Conservation (phyloP, 2,329 filamentous ascomycete genomes). For the Aspergillus sp. region DNA sequence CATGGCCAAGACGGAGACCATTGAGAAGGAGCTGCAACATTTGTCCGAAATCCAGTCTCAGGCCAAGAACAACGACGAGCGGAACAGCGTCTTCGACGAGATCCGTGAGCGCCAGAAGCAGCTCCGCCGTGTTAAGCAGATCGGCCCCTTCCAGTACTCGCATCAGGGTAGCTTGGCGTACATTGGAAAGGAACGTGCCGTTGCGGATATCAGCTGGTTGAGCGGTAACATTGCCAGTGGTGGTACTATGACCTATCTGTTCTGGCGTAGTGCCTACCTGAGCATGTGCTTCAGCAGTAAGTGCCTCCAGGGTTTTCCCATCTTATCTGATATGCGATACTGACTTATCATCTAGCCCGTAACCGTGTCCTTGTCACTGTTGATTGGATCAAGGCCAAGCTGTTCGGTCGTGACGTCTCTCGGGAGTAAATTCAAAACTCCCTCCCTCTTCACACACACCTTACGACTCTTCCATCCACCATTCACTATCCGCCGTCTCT, state of each 20-base stretch:
- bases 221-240: slow-evolving; percentile 93
- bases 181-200: slow-evolving; percentile 95
- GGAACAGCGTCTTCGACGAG: slow-evolving; percentile 58
- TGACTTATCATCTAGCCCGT: slow-evolving; percentile 54
- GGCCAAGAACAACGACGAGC: slow-evolving; percentile 56
- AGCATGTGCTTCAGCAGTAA: slow-evolving; percentile 99
- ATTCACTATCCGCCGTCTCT: not conserved
- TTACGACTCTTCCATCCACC: not conserved
- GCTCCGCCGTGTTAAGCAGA: slow-evolving; percentile 81
- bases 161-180: slow-evolving; percentile 96
- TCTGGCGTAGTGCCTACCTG: slow-evolving; percentile 96
- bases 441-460: not conserved
- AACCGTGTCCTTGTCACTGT: slow-evolving; percentile 88
- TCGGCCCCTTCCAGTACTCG: slow-evolving; percentile 97
- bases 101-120: slow-evolving; percentile 84
- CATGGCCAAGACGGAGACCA: slow-evolving; percentile 86
- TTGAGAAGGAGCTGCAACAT: slow-evolving; percentile 67
- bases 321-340: not conserved
- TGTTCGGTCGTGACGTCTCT: slow-evolving; percentile 86
- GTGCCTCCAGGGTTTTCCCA: slow-evolving; percentile 34
- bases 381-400: slow-evolving; percentile 95
- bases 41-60: slow-evolving; percentile 60
- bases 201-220: slow-evolving; percentile 95
- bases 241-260: slow-evolving; percentile 90
- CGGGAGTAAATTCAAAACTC: slow-evolving; percentile 32